These are phyloP conservation scores for Mycena capillaripes DNA, from an alignment of 768 basidiomycete species.

Conservation along the genomic window DNA sequence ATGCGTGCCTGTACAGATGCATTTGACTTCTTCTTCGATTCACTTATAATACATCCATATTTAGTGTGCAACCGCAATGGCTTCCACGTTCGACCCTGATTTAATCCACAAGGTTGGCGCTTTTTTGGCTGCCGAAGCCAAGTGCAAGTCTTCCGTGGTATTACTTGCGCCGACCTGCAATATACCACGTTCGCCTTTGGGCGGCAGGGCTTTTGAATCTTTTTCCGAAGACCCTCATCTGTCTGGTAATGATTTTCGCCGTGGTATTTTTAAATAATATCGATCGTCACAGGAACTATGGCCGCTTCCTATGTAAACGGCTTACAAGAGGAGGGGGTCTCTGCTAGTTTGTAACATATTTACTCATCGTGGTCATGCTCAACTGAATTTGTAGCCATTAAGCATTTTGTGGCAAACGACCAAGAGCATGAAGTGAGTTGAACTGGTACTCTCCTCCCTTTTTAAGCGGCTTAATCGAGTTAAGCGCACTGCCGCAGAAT, in stretches of 20 bases:
- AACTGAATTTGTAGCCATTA: conserved; percentile 62
- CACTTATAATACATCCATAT: neutral
- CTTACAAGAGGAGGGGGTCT: conserved; percentile 74
- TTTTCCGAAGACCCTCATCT: conserved; percentile 81
- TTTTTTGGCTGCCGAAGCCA: conserved; percentile 76
- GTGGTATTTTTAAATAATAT: neutral
- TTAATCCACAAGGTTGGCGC: conserved; percentile 67
- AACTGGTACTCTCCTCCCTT: neutral
- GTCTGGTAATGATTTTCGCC: conserved; percentile 57
- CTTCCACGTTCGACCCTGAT: conserved; percentile 76
- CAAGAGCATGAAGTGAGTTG: conserved; percentile 70
- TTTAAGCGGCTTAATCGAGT: neutral
- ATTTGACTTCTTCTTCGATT: neutral
- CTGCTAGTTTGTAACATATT: conserved; percentile 58
- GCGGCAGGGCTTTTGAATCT: conserved; percentile 76
- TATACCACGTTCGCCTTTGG: conserved; percentile 69
- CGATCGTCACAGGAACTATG: conserved; percentile 59
- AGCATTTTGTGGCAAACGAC: conserved; percentile 82
- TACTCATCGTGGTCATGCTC: neutral
- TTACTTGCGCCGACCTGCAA: conserved; percentile 84
- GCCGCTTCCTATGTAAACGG: conserved; percentile 79
- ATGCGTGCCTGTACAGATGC: conserved; percentile 68
- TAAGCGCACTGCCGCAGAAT: conserved; percentile 69
- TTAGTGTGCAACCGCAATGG: conserved; percentile 79
- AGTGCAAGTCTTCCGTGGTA: conserved; percentile 73